Base-by-base conservation (phyloP, 306 rosid genomes). In the Vigna mungo region DNA sequence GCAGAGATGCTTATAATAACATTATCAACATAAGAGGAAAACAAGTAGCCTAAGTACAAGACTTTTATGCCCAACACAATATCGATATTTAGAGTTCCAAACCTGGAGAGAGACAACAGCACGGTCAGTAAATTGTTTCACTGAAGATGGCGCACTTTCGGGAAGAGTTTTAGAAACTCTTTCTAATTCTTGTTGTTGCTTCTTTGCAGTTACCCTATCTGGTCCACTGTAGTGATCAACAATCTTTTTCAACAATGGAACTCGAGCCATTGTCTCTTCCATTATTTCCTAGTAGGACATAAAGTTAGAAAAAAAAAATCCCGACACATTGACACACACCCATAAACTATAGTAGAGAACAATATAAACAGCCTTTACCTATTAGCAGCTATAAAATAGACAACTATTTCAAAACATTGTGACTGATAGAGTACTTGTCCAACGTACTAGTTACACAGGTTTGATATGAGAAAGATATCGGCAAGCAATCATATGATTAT, bases 81-180 rank as follows among this genome's bases (percentile, higher is more conserved):
- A 51, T 65, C 55, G 46, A 68, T 44, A 81, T 76, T 56, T 27
- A 67, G 55, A 55, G 78, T 68, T 61, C 39, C 90, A 59, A 82
- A 95, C 98, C 97, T 95, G 96, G 71, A 92, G 91, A 82, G 98
- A 95, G 66, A 88, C 85, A 72, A 95, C 89, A 4, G 92, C 90
- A 18, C 89, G 96, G 70, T 95, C 82, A 62, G 98, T 76, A 79
- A 95, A 95, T 70, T 53, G 84, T 85, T 88, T 90, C 66, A 95
- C 86, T 39, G 98, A 92, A 84, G 87, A 81, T 56, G 97, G 92
- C 9, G 88, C 87, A 53, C 81, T 90, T 84, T 47, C 65, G 9
- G 98, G 96, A 66, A 92, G 89, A 70, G 89, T 89, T 68, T 85
- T 89, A n/a, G 97, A 93, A 78, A 92, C 97, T 74, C 96, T 88